phyloP scores from a whole-genome alignment of 257 asterid genomes.

The Solanum medicagineum region DNA sequence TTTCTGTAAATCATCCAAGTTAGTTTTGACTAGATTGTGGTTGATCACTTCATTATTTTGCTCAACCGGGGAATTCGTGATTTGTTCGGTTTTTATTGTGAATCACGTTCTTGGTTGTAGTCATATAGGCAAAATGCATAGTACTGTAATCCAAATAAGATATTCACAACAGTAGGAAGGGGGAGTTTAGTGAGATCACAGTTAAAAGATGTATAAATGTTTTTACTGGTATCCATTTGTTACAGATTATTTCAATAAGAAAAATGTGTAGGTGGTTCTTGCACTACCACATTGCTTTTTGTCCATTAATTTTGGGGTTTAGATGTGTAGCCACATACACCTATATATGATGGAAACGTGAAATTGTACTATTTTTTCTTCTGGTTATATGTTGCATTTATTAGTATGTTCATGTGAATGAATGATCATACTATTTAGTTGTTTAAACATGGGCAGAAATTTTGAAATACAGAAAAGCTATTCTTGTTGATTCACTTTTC shows the following conservation, averaged over 20 bases:
- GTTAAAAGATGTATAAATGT: neutral
- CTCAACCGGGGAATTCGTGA: slow-evolving; percentile 44
- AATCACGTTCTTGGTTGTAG: neutral
- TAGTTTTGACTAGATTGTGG: slow-evolving; percentile 12
- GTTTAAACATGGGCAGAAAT: too few relatives aligned
- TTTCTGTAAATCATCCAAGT: slow-evolving; percentile 8
- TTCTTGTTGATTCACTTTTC: too few relatives aligned
- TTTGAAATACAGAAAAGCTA: too few relatives aligned
- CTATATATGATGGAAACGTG: neutral
- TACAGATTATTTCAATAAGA: neutral
- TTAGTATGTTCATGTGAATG: too few relatives aligned
- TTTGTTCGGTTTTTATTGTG: slow-evolving; percentile 18
- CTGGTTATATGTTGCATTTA: neutral
- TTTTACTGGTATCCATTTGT: neutral
- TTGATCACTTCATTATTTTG: slow-evolving; percentile 33
- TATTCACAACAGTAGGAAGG: neutral
- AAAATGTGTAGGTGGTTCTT: neutral
- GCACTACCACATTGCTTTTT: neutral
- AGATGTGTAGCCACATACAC: neutral
- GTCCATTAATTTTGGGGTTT: neutral
- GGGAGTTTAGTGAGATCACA: neutral
- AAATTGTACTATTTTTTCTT: neutral
- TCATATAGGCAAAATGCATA: neutral
- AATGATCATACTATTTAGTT: too few relatives aligned
- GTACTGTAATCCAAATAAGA: neutral